These are phyloP conservation scores for Pythium vanterpoolii DNA, from an alignment of 352 stramenopile species.

Conservation along the genomic window DNA sequence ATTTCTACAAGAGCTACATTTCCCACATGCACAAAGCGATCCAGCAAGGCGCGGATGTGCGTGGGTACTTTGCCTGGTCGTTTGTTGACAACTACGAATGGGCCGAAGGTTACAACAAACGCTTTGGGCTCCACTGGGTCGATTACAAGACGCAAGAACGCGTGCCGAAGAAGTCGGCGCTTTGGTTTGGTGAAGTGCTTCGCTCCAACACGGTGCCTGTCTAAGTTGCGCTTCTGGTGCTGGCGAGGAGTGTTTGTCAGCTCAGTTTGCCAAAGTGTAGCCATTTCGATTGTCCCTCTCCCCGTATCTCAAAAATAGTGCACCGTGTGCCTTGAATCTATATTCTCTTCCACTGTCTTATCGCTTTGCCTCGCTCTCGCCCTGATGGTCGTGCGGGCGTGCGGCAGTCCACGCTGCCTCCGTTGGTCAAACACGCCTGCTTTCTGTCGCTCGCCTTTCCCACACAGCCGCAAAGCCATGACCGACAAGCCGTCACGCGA, in stretches of 20 bases:
- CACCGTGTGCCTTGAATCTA: constrained; percentile 1
- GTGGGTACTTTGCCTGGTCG: constrained; percentile 91
- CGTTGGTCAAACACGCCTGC: no score
- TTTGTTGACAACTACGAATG: constrained; percentile 97
- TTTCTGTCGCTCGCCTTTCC: no score
- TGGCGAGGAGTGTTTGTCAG: background rate
- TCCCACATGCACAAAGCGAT: constrained; percentile 54
- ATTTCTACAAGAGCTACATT: constrained; percentile 84
- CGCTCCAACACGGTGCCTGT: constrained; percentile 36
- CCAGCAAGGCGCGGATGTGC: constrained; percentile 50
- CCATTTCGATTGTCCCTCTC: background rate
- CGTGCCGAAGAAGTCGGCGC: constrained; percentile 53
- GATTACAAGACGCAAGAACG: constrained; percentile 43
- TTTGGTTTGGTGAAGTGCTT: constrained; percentile 52
- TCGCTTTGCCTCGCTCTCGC: background rate
- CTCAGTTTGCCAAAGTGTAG: constrained; percentile 6
- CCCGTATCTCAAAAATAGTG: constrained; percentile 10
- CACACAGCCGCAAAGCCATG: constrained; percentile 8
- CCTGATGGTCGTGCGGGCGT: background rate
- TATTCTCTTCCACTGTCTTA: background rate
- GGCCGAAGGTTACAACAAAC: constrained; percentile 61
- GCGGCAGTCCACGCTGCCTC: no score
- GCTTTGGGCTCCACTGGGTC: constrained; percentile 57
- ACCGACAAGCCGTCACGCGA: constrained; percentile 53
- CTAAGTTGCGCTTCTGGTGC: constrained; percentile 1